Conservation (phyloP, 352 stramenopile species). For the Pythium scleroteichum region DNA sequence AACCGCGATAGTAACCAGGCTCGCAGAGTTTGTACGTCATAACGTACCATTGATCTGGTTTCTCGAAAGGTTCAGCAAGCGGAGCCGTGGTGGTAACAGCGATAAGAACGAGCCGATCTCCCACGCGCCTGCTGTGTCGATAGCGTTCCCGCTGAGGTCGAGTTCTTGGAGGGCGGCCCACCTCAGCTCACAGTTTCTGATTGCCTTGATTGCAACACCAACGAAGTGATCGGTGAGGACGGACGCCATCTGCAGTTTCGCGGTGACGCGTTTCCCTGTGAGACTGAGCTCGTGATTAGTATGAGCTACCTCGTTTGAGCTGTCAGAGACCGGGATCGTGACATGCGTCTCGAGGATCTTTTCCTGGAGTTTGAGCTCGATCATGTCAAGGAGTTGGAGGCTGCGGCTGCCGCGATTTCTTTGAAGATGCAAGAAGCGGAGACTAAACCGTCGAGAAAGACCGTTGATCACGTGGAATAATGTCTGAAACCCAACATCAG, state of each 20-base stretch:
- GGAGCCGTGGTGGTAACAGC: slow-evolving; percentile 35
- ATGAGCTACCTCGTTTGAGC: not conserved
- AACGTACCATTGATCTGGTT: slow-evolving; percentile 54
- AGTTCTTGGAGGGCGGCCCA: slow-evolving; percentile 42
- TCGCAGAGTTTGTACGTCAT: too few relatives aligned
- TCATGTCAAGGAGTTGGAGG: slow-evolving; percentile 11
- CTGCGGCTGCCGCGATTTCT: slow-evolving; percentile 22
- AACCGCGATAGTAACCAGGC: not conserved
- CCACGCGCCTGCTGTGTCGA: slow-evolving; percentile 37
- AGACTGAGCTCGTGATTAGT: slow-evolving; percentile 9
- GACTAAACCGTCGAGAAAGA: slow-evolving; percentile 29
- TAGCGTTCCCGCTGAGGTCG: slow-evolving; percentile 55
- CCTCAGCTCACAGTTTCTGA: slow-evolving; percentile 19
- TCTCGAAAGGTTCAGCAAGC: slow-evolving; percentile 46
- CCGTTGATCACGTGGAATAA: slow-evolving; percentile 43
- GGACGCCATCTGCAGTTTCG: slow-evolving; percentile 30
- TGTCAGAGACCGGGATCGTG: not conserved
- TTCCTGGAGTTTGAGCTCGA: slow-evolving; percentile 43
- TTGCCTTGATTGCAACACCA: slow-evolving; percentile 30
- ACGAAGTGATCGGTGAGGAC: slow-evolving; percentile 36
- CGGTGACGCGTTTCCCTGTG: slow-evolving; percentile 28
- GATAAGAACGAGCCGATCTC: slow-evolving; percentile 49
- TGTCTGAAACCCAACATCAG: slow-evolving; percentile 28
- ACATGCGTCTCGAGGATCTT: slow-evolving; percentile 47
- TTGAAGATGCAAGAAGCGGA: slow-evolving; percentile 42